Conservation (phyloP, 257 asterid genomes). For the Scutellaria barbata region DNA sequence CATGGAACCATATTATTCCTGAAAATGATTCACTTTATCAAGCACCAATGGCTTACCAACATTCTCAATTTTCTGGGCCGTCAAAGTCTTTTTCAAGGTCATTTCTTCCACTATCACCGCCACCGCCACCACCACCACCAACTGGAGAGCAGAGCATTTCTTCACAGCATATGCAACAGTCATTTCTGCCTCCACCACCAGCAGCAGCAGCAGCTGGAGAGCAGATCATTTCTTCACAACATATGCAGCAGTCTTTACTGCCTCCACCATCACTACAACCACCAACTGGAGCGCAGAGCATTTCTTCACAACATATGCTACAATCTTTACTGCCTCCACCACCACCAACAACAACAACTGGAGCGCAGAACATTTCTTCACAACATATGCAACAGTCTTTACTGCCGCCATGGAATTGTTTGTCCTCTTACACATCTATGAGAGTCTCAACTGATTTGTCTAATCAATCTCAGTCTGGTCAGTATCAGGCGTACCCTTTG, state of each 20-base stretch:
- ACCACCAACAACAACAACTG: conserved; percentile 39
- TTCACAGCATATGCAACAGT: conserved; percentile 37
- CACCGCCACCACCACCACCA: conserved; percentile 52
- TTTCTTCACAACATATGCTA: conserved; percentile 43
- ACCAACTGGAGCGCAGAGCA: conserved; percentile 46
- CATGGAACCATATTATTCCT: conserved; percentile 39
- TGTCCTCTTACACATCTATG: conserved; percentile 46
- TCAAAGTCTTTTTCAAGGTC: conserved; percentile 53
- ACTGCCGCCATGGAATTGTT: conserved; percentile 47
- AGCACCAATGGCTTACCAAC: conserved; percentile 59
- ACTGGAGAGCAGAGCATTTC: conserved; percentile 44
- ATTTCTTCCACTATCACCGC: conserved; percentile 64
- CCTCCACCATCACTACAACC: conserved; percentile 55
- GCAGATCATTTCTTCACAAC: conserved; percentile 44
- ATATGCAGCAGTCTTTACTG: conserved; percentile 22
- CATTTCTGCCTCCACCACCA: conserved; percentile 45
- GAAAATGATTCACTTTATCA: conserved; percentile 50
- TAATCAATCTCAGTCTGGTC: conserved; percentile 47
- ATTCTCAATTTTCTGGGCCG: conserved; percentile 53
- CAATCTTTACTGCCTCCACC: conserved; percentile 38
- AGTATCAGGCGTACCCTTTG: conserved; percentile 49
- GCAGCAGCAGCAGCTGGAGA: conserved; percentile 51
- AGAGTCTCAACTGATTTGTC: conserved; percentile 49
- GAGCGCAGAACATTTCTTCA: conserved; percentile 45
- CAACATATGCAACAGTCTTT: conserved; percentile 52